Evolutionary conservation across 2,329 filamentous ascomycete species (phyloP).

Genomic region (Verruconis gallopava): DNA sequence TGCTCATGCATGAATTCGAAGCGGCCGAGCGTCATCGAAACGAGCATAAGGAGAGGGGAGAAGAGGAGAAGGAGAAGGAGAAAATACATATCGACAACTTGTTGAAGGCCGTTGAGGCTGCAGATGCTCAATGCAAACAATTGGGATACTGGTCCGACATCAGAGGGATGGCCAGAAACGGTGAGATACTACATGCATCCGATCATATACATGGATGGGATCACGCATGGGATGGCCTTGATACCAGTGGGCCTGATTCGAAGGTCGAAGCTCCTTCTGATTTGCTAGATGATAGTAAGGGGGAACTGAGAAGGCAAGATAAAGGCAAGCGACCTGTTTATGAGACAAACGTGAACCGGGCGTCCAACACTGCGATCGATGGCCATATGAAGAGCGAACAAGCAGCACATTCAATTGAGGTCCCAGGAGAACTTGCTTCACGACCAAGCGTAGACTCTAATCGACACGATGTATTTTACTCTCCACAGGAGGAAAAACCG

Average conservation of each 20-base stretch:
- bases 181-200: slow-evolving; percentile 22
- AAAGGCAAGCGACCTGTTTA: background rate
- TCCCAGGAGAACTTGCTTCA: no score
- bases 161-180: slow-evolving; percentile 28
- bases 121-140: slow-evolving; percentile 65
- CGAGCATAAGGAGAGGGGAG: slow-evolving; percentile 28
- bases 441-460: no score
- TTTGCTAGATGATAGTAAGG: background rate
- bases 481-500: background rate
- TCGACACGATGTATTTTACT: background rate
- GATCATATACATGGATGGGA: slow-evolving; percentile 21
- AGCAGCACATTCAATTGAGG: background rate
- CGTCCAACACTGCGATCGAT: background rate
- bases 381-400: background rate
- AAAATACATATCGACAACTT: slow-evolving; percentile 51
- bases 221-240: slow-evolving; percentile 5
- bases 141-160: slow-evolving; percentile 80
- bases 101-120: slow-evolving; percentile 59
- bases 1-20: slow-evolving; percentile 48
- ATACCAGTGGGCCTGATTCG: slow-evolving; percentile 4
- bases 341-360: no score
- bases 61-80: slow-evolving; percentile 32
- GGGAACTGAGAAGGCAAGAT: background rate
- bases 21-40: slow-evolving; percentile 38
- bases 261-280: background rate